Evolutionary conservation across 257 asterid species (phyloP).

Genomic region (Salvia miltiorrhiza): DNA sequence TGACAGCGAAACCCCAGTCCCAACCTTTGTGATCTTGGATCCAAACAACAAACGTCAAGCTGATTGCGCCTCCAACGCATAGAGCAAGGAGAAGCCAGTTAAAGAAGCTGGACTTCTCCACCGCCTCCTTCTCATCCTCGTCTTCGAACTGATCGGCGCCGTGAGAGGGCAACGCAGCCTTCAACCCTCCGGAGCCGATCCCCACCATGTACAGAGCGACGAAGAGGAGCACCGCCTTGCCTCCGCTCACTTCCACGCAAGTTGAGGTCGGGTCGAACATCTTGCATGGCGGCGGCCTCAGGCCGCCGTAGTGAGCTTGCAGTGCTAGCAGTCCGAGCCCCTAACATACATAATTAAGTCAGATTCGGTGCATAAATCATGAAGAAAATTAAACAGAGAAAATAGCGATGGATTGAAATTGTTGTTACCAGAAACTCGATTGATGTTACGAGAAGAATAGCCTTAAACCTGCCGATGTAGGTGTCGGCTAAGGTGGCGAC

Average conservation of each 20-base stretch:
- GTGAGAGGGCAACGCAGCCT: conserved; percentile 71
- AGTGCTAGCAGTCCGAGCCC: conserved; percentile 57
- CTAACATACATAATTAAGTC: conserved; percentile 19
- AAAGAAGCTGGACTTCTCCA: conserved; percentile 57
- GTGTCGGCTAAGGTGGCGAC: conserved; percentile 62
- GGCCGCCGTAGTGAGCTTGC: conserved; percentile 55
- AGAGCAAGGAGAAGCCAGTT: conserved; percentile 56
- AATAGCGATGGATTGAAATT: no score
- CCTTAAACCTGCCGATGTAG: conserved; percentile 50
- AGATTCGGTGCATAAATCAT: background rate
- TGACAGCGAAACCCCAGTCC: conserved; percentile 55
- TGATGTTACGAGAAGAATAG: conserved; percentile 36
- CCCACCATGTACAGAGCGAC: conserved; percentile 51
- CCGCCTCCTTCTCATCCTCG: conserved; percentile 49
- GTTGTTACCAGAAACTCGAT: conserved; percentile 49
- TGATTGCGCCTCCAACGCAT: conserved; percentile 57
- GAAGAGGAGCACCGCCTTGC: conserved; percentile 43
- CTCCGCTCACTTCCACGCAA: conserved; percentile 45
- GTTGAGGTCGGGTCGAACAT: conserved; percentile 33
- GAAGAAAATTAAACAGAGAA: background rate
- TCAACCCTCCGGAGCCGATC: conserved; percentile 55
- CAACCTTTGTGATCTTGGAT: conserved; percentile 72
- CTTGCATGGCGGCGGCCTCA: conserved; percentile 60
- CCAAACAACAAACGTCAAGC: conserved; percentile 63
- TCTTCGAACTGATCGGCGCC: conserved; percentile 83